Base-by-base conservation (phyloP, 257 asterid genomes). In the Echites panduratus region DNA sequence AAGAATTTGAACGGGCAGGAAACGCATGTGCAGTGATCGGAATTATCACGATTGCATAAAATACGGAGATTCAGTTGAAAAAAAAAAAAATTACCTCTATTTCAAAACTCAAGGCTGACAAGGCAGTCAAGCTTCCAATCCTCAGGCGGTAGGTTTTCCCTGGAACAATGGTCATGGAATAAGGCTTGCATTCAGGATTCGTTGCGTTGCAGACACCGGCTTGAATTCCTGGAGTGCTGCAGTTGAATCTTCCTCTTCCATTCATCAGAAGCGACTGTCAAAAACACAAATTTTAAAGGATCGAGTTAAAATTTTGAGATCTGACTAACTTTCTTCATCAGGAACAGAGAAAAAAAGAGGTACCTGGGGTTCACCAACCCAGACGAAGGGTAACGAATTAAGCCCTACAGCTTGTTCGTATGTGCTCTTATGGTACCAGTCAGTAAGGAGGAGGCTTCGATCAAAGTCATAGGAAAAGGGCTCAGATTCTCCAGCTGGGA, bases 331-430 rank as follows among this genome's bases (percentile, higher is more conserved):
- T 41, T 41, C 5, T 41, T 41, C 0, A 4, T 41, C 0, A 57
- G 44, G 9, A 13, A 12, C 16, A 29, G 13, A 45, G 49, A 9
- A 64, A 20, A 0, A 13, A 7, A 32, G 29, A 12, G 13, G 13
- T 82, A 93, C 98, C 89, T 94, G 87, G 67, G 99, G 99, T 78
- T 94, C 99, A 3, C 90, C 93, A 43, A 91, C 97, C 97, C 97
- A 94, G 4, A n/a, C 85, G 75, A 91, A 91, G 63, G 93, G 89
- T 1, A 78, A 75, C 0, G 97, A 88, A 66, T 88, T 78, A 49
- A 94, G 95, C 52, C 96, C 97, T 49, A 73, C 66, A 13, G 93
- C 85, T 77, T 86, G 93, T 73, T 94, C 95, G 7, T 81, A 74
- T 0, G 89, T 68, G 73, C 86, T 82, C n/a, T 64, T 81, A 79